Evolutionary conservation across 345 rosid species (phyloP), one percentile per base, ranked within the genome.

Genomic region (Populus pruinosa): DNA sequence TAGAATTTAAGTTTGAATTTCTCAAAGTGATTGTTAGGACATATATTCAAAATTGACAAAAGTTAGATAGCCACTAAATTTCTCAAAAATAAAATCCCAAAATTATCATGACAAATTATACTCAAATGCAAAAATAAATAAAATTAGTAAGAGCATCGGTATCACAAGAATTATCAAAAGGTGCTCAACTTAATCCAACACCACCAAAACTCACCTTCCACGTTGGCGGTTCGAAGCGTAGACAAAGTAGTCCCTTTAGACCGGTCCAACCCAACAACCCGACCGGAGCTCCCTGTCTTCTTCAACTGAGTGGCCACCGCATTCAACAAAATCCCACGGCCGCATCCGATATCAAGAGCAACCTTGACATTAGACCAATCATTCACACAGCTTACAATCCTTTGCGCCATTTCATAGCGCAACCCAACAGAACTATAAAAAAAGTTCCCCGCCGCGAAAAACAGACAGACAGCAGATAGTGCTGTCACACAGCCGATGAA

Each of bases 221-320:
- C 69, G 73, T 90, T 91, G 43, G 98, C 98, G 17, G 98, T 95
- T 41, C 96, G 88, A 43, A 95, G 91, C 29, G 97, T 93, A n/a
- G 98, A 91, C 69, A 93, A 86, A 20, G 96, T 90, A n/a, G 94
- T 89, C 73, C 81, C 76, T 82, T 89, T 93, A 29, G 91, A 87
- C 62, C 93, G 90, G 84, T 90, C 97, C 83, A 95, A 77, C 81
- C 98, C 98, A 43, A 93, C 99, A 72, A 95, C 94, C 79, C 97
- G 94, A 64, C 99, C 99, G 38, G 93, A 93, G 59, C 98, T 95
- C 1, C 98, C 98, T 1, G 96, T 88, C 74, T 95, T 95, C 85
- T 95, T 95, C 33, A 95, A 86, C 94, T 95, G 97, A 29, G 89
- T 93, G 47, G 99, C 99, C 81, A 95, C 99, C 74, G 97, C 79